phyloP scores from a whole-genome alignment of 441 rosid genomes.

The Jatropha podagrica region DNA sequence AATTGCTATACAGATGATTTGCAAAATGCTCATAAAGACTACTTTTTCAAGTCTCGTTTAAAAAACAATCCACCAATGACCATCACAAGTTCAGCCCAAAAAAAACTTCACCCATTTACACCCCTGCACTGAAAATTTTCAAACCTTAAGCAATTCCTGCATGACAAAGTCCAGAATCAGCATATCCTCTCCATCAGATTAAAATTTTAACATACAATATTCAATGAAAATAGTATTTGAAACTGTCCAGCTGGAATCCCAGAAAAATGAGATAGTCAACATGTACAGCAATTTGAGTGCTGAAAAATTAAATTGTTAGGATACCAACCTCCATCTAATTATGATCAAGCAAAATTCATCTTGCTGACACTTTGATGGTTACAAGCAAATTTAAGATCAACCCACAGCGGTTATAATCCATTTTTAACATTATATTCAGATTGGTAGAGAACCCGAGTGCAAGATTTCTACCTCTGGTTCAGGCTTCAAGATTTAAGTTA shows the following conservation, averaged over 20 bases:
- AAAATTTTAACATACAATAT: neutral
- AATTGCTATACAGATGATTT: slow-evolving; percentile 9
- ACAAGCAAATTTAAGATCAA: neutral
- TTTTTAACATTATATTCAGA: neutral
- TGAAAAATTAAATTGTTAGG: neutral
- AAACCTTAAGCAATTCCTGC: slow-evolving; percentile 58
- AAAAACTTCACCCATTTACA: neutral
- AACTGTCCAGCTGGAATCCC: neutral
- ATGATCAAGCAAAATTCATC: neutral
- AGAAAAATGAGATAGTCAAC: neutral
- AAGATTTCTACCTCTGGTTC: neutral
- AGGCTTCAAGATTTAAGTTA: neutral
- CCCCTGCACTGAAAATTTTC: slow-evolving; percentile 10
- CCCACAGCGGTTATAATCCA: neutral
- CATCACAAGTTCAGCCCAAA: neutral
- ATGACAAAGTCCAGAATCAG: slow-evolving; percentile 21
- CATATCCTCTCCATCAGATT: neutral
- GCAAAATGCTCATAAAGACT: neutral
- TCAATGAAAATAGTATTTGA: neutral
- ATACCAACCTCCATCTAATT: neutral
- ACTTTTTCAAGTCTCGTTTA: neutral
- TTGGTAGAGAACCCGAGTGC: neutral
- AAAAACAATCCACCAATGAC: neutral
- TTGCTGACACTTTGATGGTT: neutral
- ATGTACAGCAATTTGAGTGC: neutral